Base-by-base conservation (phyloP, 257 asterid species). In the Solanum appendiculatum region DNA sequence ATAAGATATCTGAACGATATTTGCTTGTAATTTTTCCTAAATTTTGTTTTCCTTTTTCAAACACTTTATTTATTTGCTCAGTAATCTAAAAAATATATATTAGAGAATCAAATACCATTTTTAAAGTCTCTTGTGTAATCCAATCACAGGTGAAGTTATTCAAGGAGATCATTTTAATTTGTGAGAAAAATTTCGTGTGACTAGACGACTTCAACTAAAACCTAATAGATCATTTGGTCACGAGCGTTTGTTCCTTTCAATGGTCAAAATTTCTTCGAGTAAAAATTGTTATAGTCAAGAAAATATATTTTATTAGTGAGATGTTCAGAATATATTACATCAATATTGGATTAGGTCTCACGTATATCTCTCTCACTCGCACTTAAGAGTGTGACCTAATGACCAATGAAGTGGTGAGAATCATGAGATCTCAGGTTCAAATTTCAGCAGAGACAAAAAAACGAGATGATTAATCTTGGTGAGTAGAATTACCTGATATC, bases 361-460 rank as follows among this genome's bases (percentile, higher is more conserved):
- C 7, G 3, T 10, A 64, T 12, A 25, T 25, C 10, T 56, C 58
- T 51, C 21, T 48, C 58, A 48, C 3, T 15, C 2, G 15, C 56
- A 15, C 0, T 48, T 3, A 16, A 48, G 3, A 51, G 60, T 51
- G 20, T 15, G 21, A 15, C 2, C 8, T 15, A 48, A 21, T 15
- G 6, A 1, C 15, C 4, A 51, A 51, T 6, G 9, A 51, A 51
- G 23, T 51, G 9, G 9, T 51, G 60, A 16, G 16, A 51, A 51
- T 51, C 0, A 51, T 23, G 0, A 16, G 9, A 9, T 51, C 7
- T 51, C 6, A 51, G 1, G 16, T 51, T 51, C 0, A 51, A 51
- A 51, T 51, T 51, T 0, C 23, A 0, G 16, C 9, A 0, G 1
- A 51, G 23, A 51, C 3, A 16, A 51, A 48, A 48, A 51, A 9